Evolutionary conservation across 257 asterid species (phyloP), one percentile per base, ranked within the genome.

Genomic region (Echites panduratus): DNA sequence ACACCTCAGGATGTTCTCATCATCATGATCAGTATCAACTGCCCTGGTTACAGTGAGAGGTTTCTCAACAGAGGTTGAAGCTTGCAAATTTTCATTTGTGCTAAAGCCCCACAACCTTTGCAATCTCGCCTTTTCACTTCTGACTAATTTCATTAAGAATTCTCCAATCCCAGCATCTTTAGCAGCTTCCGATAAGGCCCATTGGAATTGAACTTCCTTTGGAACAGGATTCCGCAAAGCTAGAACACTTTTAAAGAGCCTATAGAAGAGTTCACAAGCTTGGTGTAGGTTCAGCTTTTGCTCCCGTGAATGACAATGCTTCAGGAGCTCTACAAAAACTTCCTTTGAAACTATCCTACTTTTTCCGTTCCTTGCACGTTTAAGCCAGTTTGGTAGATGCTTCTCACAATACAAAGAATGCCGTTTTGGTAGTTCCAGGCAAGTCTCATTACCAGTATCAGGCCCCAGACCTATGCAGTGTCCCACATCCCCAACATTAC

Each of bases 341-440:
- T 95, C 99, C 87, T 95, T 95, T 48, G 98, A 92, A 74, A 95
- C 79, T 67, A 95, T 90, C 86, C 99, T 84, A 78, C 90, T 87
- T 85, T 85, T 95, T 26, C 99, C 99, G 78, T 95, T 92, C 84
- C 99, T 86, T 27, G 99, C 99, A 77, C 99, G 98, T 77, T 92
- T 95, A 44, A 95, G 94, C 99, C 99, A 95, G 88, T 87, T 92
- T n/a, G 98, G 98, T 70, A 92, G 75, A 75, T 92, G 99, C 74
- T 90, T 93, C 66, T 92, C 99, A 65, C 99, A 95, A 79, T 92
- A 95, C 27, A 92, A 75, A 8, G 91, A 87, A 81, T 90, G 96
- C 76, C 95, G 83, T 74, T 84, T 92, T 41, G 97, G 94, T 78
- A 78, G 79, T 71, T 92, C 98, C 47, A 62, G 71, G 76, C 99